A percentile compares a stretch with the other conserved stretches of the same genome.
phyloP scores from a whole-genome alignment of 306 rosid species.

The Sindora glabra region DNA sequence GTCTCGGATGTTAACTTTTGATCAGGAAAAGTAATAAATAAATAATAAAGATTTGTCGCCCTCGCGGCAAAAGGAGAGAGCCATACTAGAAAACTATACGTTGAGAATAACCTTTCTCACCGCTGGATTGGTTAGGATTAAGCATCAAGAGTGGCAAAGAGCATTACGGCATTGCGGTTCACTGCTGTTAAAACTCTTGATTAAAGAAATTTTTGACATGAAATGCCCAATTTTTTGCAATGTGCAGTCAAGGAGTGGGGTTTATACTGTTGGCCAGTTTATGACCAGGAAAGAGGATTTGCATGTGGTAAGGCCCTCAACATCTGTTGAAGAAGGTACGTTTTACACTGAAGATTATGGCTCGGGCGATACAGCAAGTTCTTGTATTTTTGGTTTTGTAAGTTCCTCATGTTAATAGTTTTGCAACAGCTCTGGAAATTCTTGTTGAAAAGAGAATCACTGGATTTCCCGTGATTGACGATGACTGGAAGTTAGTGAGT shows the following conservation, averaged over 20 bases:
- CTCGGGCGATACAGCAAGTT: not conserved
- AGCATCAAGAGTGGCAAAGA: not conserved
- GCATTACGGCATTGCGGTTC: too few relatives aligned
- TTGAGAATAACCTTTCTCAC: not conserved
- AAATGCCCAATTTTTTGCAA: not conserved
- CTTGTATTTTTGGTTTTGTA: slow-evolving; percentile 13
- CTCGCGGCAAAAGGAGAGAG: not conserved
- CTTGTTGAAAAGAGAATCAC: slow-evolving; percentile 92
- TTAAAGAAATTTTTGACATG: slow-evolving; percentile 17
- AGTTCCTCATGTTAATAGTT: slow-evolving; percentile 16
- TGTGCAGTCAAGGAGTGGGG: slow-evolving; percentile 56
- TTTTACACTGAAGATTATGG: not conserved
- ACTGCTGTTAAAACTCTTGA: too few relatives aligned
- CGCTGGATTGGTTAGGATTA: not conserved
- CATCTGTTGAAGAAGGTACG: slow-evolving; percentile 88
- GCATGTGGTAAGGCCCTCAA: slow-evolving; percentile 75
- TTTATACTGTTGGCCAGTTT: slow-evolving; percentile 81
- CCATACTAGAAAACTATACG: not conserved
- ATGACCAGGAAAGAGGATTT: slow-evolving; percentile 75
- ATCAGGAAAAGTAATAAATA: not conserved
- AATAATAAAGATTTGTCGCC: not conserved
- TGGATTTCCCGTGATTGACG: slow-evolving; percentile 92
- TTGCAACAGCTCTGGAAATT: slow-evolving; percentile 68
- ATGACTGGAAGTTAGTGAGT: slow-evolving; percentile 82
- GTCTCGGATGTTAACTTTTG: not conserved